These are phyloP conservation scores for Eudorina sp. DNA, from an alignment of 139 green algal genomes.

Conservation along the genomic window DNA sequence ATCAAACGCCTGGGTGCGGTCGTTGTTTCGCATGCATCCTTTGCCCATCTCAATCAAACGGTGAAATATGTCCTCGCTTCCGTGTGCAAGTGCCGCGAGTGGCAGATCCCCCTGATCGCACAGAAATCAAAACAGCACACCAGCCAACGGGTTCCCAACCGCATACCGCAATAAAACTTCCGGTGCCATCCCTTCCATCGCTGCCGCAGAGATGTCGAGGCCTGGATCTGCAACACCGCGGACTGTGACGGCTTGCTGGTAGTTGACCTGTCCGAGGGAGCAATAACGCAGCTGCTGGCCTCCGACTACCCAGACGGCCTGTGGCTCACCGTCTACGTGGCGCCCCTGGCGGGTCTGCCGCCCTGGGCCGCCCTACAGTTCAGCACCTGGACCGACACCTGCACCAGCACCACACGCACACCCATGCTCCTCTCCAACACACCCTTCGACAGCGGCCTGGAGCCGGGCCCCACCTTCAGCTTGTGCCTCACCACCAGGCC, in stretches of 20 bases:
- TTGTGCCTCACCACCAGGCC: not conserved
- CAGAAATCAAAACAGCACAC: no score
- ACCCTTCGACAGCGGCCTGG: conserved; percentile 9
- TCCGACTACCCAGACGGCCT: not conserved
- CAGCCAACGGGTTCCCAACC: no score
- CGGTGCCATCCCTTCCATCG: not conserved
- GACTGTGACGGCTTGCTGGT: not conserved
- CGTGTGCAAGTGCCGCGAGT: no score
- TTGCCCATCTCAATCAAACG: no score
- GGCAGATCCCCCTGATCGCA: no score
- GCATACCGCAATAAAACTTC: not conserved
- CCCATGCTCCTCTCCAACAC: conserved; percentile 7
- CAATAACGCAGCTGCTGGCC: conserved; percentile 8
- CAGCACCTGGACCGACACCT: not conserved
- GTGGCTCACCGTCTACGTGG: not conserved
- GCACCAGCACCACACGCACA: not conserved
- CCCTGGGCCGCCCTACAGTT: not conserved
- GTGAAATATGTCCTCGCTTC: no score
- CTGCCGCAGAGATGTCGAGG: not conserved
- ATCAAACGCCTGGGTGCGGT: no score
- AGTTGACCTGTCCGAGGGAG: not conserved
- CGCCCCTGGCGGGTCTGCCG: not conserved
- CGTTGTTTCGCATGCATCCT: no score
- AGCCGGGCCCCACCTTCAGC: conserved; percentile 3
- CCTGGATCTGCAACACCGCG: not conserved